Evolutionary conservation across 75 land plant genomes (phyloP).

Genomic region (Picea sitchensis): DNA sequence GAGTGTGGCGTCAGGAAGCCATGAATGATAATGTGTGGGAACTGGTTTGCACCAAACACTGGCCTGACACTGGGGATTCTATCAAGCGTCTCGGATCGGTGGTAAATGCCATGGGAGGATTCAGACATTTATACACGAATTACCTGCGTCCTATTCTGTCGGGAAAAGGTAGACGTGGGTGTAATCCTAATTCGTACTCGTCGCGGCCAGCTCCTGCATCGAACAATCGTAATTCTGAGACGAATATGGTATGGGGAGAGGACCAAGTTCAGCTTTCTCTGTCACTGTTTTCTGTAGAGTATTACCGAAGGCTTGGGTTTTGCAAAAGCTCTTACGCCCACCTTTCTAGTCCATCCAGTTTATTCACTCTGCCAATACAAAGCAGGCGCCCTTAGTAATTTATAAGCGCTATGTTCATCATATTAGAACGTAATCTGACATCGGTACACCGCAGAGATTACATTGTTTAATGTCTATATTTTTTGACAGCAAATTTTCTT

Average conservation of each 20-base stretch:
- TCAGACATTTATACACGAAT: constrained; percentile 4
- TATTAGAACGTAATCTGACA: no score
- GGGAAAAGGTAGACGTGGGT: no score
- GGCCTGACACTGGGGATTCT: neutral
- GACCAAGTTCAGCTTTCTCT: constrained; percentile 38
- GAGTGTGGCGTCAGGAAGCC: neutral
- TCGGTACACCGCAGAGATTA: no score
- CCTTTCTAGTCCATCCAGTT: no score
- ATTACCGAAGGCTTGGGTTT: constrained; percentile 25
- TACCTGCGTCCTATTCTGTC: neutral
- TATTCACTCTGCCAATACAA: no score
- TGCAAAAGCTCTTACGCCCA: constrained; percentile 18
- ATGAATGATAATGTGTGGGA: constrained; percentile 7
- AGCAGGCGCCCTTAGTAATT: no score
- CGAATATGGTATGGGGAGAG: constrained; percentile 17
- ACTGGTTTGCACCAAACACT: constrained; percentile 2
- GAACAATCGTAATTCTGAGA: no score
- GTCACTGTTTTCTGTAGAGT: constrained; percentile 40
- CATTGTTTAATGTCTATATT: no score
- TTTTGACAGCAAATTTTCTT: no score
- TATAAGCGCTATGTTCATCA: no score
- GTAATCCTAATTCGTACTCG: no score
- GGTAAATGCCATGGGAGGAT: neutral
- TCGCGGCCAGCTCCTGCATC: no score
- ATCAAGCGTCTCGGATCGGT: neutral